Evolutionary conservation across 768 basidiomycete species (phyloP).

Genomic region (Boletus barrowsii): DNA sequence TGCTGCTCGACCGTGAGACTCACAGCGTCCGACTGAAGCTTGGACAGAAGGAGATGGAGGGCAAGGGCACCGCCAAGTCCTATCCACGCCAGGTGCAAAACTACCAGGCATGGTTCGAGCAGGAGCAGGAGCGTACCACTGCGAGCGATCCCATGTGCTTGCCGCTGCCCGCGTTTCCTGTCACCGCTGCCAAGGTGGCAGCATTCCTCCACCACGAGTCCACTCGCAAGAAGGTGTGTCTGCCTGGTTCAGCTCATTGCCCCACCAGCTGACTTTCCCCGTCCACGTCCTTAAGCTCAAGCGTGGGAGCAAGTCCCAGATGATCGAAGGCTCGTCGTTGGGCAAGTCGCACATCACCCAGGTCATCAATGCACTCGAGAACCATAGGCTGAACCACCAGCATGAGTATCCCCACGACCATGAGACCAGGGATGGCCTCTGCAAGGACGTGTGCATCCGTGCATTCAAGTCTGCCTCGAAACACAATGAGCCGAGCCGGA

Average conservation of each 20-base stretch:
- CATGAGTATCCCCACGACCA: not conserved
- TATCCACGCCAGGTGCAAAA: slow-evolving; percentile 29
- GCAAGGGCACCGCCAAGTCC: slow-evolving; percentile 23
- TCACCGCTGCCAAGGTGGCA: slow-evolving; percentile 29
- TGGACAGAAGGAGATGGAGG: slow-evolving; percentile 7
- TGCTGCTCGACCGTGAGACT: too few relatives aligned
- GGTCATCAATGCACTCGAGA: slow-evolving; percentile 30
- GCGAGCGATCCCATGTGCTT: too few relatives aligned
- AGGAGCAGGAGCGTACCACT: too few relatives aligned
- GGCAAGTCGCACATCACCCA: slow-evolving; percentile 29
- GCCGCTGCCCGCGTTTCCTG: slow-evolving; percentile 25
- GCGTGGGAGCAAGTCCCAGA: slow-evolving; percentile 10
- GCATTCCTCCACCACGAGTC: too few relatives aligned
- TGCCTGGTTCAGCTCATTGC: not conserved
- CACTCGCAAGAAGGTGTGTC: slow-evolving; percentile 22
- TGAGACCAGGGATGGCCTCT: not conserved
- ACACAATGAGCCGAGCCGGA: not conserved
- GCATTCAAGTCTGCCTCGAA: not conserved
- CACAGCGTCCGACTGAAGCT: too few relatives aligned
- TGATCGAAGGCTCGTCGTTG: slow-evolving; percentile 21
- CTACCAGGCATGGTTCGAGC: slow-evolving; percentile 25
- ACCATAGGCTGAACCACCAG: slow-evolving; percentile 11
- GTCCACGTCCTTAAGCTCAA: not conserved
- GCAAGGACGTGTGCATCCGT: not conserved
- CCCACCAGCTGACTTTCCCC: not conserved